A percentile compares a stretch with the other conserved stretches of the same genome.
Conservation (phyloP, 257 asterid genomes). For the Solanum stenotomum region DNA sequence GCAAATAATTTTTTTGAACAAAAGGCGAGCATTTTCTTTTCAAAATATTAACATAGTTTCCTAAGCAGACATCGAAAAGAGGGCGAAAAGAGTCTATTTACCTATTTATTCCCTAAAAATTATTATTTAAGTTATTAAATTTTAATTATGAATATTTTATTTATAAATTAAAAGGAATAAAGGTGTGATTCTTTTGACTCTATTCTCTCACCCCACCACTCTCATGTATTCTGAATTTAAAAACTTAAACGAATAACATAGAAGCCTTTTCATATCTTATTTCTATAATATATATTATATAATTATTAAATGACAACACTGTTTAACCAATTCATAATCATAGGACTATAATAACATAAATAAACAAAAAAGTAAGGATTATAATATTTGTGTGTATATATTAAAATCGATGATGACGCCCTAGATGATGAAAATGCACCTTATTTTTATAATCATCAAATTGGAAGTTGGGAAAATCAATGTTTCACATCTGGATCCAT, state of each 20-base stretch:
- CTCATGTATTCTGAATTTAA: neutral
- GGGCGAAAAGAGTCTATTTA: neutral
- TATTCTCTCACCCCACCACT: neutral
- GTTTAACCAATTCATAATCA: neutral
- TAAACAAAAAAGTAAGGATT: constrained; percentile 16
- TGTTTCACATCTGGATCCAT: constrained; percentile 10
- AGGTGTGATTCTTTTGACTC: neutral
- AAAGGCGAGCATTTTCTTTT: neutral
- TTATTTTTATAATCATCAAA: constrained; percentile 5
- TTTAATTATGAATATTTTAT: neutral
- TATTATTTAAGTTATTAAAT: neutral
- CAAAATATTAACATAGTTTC: neutral
- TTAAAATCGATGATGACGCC: constrained; percentile 47
- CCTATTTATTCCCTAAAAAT: neutral
- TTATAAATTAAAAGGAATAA: neutral
- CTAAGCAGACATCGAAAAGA: neutral
- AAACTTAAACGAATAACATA: neutral
- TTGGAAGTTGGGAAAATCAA: constrained; percentile 18
- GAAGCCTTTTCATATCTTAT: neutral
- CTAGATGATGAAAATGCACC: constrained; percentile 40
- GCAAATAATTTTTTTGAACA: neutral
- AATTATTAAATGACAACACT: neutral
- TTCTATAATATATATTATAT: neutral
- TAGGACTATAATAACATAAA: neutral
- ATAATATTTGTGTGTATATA: neutral